Conservation (phyloP, 1,284 basidiomycete genomes). For the Cutaneotrichosporon spelunceum region DNA sequence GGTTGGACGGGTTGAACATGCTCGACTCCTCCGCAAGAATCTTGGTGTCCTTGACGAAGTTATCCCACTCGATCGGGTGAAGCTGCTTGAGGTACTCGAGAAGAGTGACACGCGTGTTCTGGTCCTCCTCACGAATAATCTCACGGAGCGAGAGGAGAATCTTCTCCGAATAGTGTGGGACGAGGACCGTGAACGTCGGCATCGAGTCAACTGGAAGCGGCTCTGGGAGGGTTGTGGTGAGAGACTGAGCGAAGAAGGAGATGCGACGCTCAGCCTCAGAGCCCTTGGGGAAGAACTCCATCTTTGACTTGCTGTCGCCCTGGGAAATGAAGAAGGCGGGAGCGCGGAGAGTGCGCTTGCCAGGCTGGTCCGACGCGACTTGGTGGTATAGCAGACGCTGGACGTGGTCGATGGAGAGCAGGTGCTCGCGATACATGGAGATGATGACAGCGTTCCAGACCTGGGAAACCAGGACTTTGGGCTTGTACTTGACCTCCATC, state of each 20-base stretch:
- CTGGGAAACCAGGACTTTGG: conserved; percentile 94
- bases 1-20: conserved; percentile 69
- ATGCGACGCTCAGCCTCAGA: conserved; percentile 92
- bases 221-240: conserved; percentile 84
- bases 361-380: conserved; percentile 75
- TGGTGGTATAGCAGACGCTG: conserved; percentile 93
- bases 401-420: conserved; percentile 93
- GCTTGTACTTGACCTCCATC: conserved; percentile 96
- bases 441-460: conserved; percentile 99
- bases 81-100: conserved; percentile 97
- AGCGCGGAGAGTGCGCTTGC: conserved; percentile 80
- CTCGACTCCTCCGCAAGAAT: conserved; percentile 95
- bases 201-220: conserved; percentile 90
- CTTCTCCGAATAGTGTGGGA: conserved; percentile 95
- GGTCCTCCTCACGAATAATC: conserved; percentile 94
- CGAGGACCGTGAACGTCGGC: conserved; percentile 94
- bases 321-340: conserved; percentile 94
- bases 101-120: conserved; percentile 88
- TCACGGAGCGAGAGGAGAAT: conserved; percentile 88
- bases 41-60: conserved; percentile 99
- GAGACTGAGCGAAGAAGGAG: conserved; percentile 92
- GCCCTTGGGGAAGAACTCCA: conserved; percentile 88
- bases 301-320: conserved; percentile 67
- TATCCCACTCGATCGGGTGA: conserved; percentile 98
- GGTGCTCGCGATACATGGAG: conserved; percentile 97